Evolutionary conservation across 305 asterid genomes (phyloP).

Genomic region (Fraxinus velutina): DNA sequence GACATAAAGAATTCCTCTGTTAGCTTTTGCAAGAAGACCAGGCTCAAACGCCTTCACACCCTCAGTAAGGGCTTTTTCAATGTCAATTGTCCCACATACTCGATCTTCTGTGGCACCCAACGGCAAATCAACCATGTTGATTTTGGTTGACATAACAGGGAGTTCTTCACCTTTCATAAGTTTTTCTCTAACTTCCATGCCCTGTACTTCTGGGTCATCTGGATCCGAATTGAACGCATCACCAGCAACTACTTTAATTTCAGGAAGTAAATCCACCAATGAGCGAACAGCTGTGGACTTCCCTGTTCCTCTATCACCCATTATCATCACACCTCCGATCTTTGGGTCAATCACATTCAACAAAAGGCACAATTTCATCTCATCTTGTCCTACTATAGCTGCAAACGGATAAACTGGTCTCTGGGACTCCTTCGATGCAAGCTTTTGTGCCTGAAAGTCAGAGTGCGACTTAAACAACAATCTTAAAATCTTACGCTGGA

Average conservation of each 20-base stretch:
- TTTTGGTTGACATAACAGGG: constrained; percentile 50
- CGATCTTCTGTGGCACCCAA: constrained; percentile 94
- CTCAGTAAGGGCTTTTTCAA: constrained; percentile 89
- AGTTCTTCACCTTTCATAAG: constrained; percentile 52
- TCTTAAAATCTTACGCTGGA: neutral
- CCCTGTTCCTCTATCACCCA: constrained; percentile 98
- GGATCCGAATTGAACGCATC: constrained; percentile 94
- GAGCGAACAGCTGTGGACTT: constrained; percentile 90
- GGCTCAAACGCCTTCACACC: constrained; percentile 98
- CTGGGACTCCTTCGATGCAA: constrained; percentile 65
- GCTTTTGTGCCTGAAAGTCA: constrained; percentile 50
- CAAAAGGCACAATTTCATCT: constrained; percentile 86
- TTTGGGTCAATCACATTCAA: constrained; percentile 90
- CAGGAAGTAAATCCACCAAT: constrained; percentile 79
- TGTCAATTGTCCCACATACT: constrained; percentile 95
- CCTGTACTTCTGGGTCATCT: constrained; percentile 77
- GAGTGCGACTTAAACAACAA: neutral
- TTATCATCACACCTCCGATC: constrained; percentile 97
- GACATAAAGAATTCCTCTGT: constrained; percentile 84
- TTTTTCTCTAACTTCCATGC: constrained; percentile 69
- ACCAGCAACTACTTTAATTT: constrained; percentile 65
- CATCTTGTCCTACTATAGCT: constrained; percentile 98
- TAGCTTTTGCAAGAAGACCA: constrained; percentile 89
- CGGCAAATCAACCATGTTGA: constrained; percentile 92
- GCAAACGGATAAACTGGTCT: constrained; percentile 97